Percentiles rank a stretch among this genome's conserved stretches.
Evolutionary conservation across 441 rosid species (phyloP).

Genomic region (Sinapis alba): DNA sequence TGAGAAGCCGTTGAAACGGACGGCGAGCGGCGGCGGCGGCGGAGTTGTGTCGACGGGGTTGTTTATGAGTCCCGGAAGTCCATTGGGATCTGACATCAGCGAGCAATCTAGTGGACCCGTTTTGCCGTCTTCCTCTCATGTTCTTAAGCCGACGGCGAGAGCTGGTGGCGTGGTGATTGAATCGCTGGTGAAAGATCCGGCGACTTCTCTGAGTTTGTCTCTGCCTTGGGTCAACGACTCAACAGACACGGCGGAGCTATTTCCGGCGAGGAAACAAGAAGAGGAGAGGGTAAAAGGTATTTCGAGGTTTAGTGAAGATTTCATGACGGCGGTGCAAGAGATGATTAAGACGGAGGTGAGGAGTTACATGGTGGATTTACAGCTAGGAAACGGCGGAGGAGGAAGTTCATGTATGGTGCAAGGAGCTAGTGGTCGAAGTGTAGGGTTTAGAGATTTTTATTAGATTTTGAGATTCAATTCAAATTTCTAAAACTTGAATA

Average conservation of each 20-base stretch:
- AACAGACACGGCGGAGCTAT: constrained; percentile 11
- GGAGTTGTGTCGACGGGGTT: constrained; percentile 19
- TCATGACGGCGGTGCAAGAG: constrained; percentile 45
- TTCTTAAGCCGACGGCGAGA: constrained; percentile 34
- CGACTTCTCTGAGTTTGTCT: constrained; percentile 46
- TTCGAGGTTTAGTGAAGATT: constrained; percentile 31
- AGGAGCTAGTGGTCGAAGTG: constrained; percentile 25
- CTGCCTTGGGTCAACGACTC: constrained; percentile 33
- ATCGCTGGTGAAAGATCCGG: constrained; percentile 27
- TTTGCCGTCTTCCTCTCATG: constrained; percentile 7
- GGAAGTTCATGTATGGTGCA: constrained; percentile 31
- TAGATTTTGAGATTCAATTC: constrained; percentile 5
- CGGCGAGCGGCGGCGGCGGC: constrained; percentile 19
- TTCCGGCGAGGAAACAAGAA: constrained; percentile 17
- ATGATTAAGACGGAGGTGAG: constrained; percentile 53
- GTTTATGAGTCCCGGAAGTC: constrained; percentile 27
- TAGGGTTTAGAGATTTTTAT: constrained; percentile 33
- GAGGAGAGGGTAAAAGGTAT: not conserved
- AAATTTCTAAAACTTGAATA: not conserved
- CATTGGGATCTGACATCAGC: constrained; percentile 53
- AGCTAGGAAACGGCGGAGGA: constrained; percentile 19
- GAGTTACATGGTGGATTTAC: constrained; percentile 42
- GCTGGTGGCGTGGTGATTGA: constrained; percentile 13
- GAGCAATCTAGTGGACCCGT: constrained; percentile 30
- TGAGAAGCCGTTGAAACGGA: constrained; percentile 40